Evolutionary conservation across 2,329 filamentous ascomycete species (phyloP).

Genomic region (Alternaria consortialis): DNA sequence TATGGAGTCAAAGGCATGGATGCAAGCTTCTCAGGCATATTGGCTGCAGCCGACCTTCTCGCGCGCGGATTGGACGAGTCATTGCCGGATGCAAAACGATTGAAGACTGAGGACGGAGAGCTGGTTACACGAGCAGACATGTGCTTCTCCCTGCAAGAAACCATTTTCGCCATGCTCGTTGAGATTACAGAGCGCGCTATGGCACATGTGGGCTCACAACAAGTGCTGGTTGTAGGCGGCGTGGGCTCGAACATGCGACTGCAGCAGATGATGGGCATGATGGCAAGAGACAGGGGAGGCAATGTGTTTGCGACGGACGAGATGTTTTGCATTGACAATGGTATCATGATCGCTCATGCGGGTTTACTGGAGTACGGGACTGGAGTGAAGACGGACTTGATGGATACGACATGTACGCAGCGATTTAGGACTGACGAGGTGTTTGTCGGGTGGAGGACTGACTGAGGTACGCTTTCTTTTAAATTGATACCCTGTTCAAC

Average conservation of each 20-base stretch:
- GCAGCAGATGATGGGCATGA: constrained; percentile 98
- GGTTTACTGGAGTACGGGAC: constrained; percentile 85
- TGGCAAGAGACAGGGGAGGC: constrained; percentile 88
- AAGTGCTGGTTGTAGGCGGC: constrained; percentile 94
- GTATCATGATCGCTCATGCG: constrained; percentile 99
- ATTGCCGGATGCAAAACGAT: constrained; percentile 50
- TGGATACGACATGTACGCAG: constrained; percentile 76
- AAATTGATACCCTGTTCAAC: constrained; percentile 18
- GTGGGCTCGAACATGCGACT: constrained; percentile 94
- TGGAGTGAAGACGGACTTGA: constrained; percentile 78
- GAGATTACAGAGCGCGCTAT: constrained; percentile 98
- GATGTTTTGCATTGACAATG: constrained; percentile 98
- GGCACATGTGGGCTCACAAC: constrained; percentile 90
- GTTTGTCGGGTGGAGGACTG: constrained; percentile 59
- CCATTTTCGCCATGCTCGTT: constrained; percentile 94
- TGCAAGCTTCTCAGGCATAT: constrained; percentile 91
- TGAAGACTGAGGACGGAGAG: constrained; percentile 59
- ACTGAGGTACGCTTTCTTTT: constrained; percentile 22
- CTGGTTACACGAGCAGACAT: constrained; percentile 81
- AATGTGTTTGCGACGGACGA: constrained; percentile 96
- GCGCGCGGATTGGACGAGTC: constrained; percentile 69
- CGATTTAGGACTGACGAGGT: constrained; percentile 62
- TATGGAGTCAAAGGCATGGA: constrained; percentile 99
- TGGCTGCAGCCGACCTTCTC: constrained; percentile 82
- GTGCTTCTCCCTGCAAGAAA: constrained; percentile 95